Evolutionary conservation across 768 basidiomycete species (phyloP).

Genomic region (Hygrocybe coccinea): DNA sequence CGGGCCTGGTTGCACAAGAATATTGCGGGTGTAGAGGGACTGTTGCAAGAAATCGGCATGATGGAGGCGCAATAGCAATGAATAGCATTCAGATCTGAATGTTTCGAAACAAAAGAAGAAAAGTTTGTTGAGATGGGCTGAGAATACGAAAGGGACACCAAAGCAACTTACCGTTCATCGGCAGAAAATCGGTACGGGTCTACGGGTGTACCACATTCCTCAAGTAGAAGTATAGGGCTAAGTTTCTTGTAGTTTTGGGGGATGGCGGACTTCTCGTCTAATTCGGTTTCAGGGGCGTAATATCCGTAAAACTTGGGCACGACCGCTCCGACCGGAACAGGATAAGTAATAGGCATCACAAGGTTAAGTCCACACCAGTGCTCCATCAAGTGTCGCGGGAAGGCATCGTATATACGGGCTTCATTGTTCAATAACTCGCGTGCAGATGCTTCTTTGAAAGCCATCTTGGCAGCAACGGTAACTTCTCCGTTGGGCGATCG

Average conservation of each 20-base stretch:
- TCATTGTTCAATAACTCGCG: constrained; percentile 27
- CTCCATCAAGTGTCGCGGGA: constrained; percentile 31
- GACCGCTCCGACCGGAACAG: constrained; percentile 37
- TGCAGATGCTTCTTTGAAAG: constrained; percentile 23
- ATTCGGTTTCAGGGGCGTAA: constrained; percentile 28
- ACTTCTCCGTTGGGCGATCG: constrained; percentile 18
- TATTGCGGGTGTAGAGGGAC: constrained; percentile 41
- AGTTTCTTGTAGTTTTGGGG: no score
- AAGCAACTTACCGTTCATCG: constrained; percentile 11
- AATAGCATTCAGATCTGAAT: constrained; percentile 22
- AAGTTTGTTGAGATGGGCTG: no score
- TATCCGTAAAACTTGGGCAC: constrained; percentile 51
- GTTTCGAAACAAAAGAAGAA: background rate
- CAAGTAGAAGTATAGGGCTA: constrained; percentile 44
- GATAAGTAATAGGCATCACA: constrained; percentile 20
- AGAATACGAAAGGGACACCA: background rate
- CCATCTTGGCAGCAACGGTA: constrained; percentile 35
- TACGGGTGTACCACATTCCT: constrained; percentile 42
- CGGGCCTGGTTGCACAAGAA: constrained; percentile 41
- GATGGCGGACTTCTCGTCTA: constrained; percentile 3
- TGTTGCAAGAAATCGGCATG: constrained; percentile 35
- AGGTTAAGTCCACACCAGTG: constrained; percentile 34
- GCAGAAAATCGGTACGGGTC: constrained; percentile 18
- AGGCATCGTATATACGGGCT: constrained; percentile 28
- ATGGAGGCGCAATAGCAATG: constrained; percentile 40